Conservation (phyloP, 257 asterid species). For the Solanum chmielewskii region DNA sequence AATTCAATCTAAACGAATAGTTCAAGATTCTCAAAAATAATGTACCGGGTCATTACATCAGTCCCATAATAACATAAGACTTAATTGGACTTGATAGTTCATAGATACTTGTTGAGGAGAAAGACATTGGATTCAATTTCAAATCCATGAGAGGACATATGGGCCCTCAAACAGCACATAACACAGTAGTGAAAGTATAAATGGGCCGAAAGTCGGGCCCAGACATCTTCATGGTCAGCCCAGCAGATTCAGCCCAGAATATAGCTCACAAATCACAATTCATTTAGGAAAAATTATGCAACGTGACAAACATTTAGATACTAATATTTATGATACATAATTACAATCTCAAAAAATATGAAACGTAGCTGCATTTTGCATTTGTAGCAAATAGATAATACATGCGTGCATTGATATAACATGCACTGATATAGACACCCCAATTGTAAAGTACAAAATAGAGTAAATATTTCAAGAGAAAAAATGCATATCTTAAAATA, state of each 20-base stretch:
- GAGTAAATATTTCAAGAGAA: neutral
- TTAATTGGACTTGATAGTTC: neutral
- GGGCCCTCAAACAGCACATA: neutral
- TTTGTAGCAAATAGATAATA: neutral
- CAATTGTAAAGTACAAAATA: too few relatives aligned
- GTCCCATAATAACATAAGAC: too few relatives aligned
- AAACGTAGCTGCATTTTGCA: neutral
- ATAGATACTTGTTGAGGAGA: neutral
- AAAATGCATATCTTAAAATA: too few relatives aligned
- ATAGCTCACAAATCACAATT: neutral
- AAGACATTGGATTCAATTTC: neutral
- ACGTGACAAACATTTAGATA: too few relatives aligned
- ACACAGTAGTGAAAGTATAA: neutral
- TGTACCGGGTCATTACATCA: too few relatives aligned
- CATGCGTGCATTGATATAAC: too few relatives aligned
- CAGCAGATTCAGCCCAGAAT: too few relatives aligned
- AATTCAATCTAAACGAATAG: too few relatives aligned
- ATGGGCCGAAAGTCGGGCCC: neutral
- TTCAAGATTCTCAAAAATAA: too few relatives aligned
- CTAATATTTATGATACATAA: neutral
- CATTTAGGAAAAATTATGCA: neutral
- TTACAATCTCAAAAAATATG: neutral
- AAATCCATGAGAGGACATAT: neutral
- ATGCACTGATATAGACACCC: too few relatives aligned
- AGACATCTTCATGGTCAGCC: too few relatives aligned